These are phyloP conservation scores for Cyberlindnera subsufficiens DNA, from an alignment of 805 yeast species.

Conservation along the genomic window DNA sequence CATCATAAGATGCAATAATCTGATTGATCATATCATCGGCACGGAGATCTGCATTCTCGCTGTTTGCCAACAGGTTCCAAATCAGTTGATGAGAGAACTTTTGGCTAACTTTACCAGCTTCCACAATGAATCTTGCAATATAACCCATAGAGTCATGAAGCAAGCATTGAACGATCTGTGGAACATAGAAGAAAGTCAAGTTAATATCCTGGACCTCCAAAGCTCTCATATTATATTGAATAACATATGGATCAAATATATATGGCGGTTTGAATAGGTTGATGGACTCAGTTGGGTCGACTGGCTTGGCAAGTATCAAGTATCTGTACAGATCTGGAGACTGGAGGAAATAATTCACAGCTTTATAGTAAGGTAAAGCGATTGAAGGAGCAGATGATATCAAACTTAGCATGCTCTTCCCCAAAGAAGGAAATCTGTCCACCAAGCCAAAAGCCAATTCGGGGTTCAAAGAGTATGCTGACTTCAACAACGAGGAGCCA, in stretches of 20 bases:
- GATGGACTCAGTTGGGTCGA: conserved; percentile 80
- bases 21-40: conserved; percentile 61
- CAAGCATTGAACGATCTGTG: conserved; percentile 92
- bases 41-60: conserved; percentile 85
- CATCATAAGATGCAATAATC: conserved; percentile 58
- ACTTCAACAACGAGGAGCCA: conserved; percentile 33
- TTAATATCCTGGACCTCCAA: conserved; percentile 83
- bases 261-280: conserved; percentile 74
- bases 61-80: conserved; percentile 96
- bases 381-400: conserved; percentile 52
- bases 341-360: conserved; percentile 46
- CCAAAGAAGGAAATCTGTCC: conserved; percentile 44
- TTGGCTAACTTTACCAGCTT: conserved; percentile 86
- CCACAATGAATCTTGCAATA: conserved; percentile 82
- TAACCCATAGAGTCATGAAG: conserved; percentile 81
- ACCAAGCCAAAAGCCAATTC: conserved; percentile 66
- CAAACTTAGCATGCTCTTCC: conserved; percentile 34
- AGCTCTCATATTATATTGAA: conserved; percentile 89
- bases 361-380: conserved; percentile 50
- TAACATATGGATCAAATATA: conserved; percentile 53
- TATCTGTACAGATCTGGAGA: conserved; percentile 13
- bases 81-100: conserved; percentile 95
- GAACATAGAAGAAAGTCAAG: conserved; percentile 91
- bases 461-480: conserved; percentile 66
- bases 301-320: conserved; percentile 35